These are phyloP conservation scores for Scorias spongiosa DNA, from an alignment of 2,329 filamentous ascomycete genomes.

Conservation along the genomic window DNA sequence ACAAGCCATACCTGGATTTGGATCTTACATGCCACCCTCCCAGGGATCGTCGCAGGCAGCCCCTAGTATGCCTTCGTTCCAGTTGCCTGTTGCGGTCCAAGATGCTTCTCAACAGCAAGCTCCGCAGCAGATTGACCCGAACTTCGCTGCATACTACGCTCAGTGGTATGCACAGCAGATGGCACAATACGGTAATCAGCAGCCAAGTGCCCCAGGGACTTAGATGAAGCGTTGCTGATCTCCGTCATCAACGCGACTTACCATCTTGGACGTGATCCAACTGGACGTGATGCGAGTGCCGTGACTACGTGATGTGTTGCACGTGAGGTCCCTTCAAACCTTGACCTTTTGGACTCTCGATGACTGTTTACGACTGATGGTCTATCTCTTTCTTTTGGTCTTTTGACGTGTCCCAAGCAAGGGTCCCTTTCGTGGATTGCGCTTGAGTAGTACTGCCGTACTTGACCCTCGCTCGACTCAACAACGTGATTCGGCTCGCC, in stretches of 20 bases:
- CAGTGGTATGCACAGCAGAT: slow-evolving; percentile 16
- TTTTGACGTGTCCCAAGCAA: background rate
- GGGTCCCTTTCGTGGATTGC: background rate
- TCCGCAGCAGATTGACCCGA: slow-evolving; percentile 5
- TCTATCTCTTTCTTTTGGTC: background rate
- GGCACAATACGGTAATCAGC: slow-evolving; percentile 20
- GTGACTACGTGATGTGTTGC: background rate
- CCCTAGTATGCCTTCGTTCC: slow-evolving; percentile 17
- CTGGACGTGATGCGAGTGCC: background rate
- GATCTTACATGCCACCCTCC: slow-evolving; percentile 13
- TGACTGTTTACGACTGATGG: background rate
- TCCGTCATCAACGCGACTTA: background rate
- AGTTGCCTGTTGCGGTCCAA: slow-evolving; percentile 15
- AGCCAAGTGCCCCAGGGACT: slow-evolving; percentile 10
- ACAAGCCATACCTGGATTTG: slow-evolving; percentile 14
- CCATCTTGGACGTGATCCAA: background rate
- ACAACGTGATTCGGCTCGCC: no score
- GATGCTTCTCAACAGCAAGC: slow-evolving; percentile 8
- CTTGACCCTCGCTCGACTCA: background rate
- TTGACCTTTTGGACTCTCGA: background rate
- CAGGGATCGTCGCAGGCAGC: slow-evolving; percentile 11
- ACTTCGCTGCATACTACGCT: slow-evolving; percentile 7
- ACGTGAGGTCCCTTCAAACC: background rate
- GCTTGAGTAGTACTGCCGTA: background rate
- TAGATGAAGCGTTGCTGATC: slow-evolving; percentile 13